These are phyloP conservation scores for Acarospora socialis DNA, from an alignment of 2,329 filamentous ascomycete genomes.

Conservation along the genomic window DNA sequence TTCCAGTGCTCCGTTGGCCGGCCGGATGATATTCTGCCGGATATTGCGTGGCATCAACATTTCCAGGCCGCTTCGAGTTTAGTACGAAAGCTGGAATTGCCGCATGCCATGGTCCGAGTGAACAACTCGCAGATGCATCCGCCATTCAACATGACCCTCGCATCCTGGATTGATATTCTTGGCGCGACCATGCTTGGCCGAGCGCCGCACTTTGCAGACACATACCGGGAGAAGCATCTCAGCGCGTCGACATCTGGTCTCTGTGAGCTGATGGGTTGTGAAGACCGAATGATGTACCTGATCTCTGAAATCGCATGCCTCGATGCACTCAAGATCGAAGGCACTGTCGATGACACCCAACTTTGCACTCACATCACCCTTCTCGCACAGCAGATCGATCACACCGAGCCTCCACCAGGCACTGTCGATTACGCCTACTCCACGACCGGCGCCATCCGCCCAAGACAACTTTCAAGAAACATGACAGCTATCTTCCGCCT, in stretches of 20 bases:
- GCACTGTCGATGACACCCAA: slow-evolving; percentile 65
- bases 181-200: slow-evolving; percentile 82
- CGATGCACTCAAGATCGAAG: slow-evolving; percentile 69
- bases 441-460: slow-evolving; percentile 57
- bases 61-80: slow-evolving; percentile 82
- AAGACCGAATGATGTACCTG: slow-evolving; percentile 93
- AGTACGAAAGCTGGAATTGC: slow-evolving; percentile 71
- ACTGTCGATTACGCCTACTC: slow-evolving; percentile 45
- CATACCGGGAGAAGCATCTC: slow-evolving; percentile 89
- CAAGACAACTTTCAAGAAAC: slow-evolving; percentile 72
- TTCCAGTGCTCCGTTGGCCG: slow-evolving; percentile 87
- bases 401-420: slow-evolving; percentile 56
- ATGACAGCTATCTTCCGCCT: slow-evolving; percentile 84
- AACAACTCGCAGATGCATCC: slow-evolving; percentile 48
- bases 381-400: slow-evolving; percentile 73
- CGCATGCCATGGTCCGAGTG: slow-evolving; percentile 48
- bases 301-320: slow-evolving; percentile 96
- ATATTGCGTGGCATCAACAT: slow-evolving; percentile 95
- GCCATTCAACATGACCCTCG: slow-evolving; percentile 89
- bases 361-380: slow-evolving; percentile 80
- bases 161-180: slow-evolving; percentile 93
- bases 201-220: slow-evolving; percentile 78
- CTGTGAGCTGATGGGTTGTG: slow-evolving; percentile 90
- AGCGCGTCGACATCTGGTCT: slow-evolving; percentile 53
- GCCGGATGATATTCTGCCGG: slow-evolving; percentile 68